A percentile compares a stretch with the other conserved stretches of the same genome.
Conservation (phyloP, 108 stramenopile genomes). For the Nitzschia sp. region DNA sequence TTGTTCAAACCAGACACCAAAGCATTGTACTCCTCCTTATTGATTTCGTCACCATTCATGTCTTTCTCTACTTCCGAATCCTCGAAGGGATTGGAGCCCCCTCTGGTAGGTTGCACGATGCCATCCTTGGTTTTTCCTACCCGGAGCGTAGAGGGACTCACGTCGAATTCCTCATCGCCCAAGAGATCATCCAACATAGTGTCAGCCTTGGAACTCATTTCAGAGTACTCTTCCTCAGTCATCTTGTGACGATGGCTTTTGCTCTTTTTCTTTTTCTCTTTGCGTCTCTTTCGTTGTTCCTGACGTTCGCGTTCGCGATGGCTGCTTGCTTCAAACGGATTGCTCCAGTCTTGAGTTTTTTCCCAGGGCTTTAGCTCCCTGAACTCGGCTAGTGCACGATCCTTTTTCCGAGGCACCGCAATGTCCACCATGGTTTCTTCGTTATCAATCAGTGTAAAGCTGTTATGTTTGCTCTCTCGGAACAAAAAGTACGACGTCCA, state of each 20-base stretch:
- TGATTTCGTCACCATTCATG: slow-evolving; percentile 7
- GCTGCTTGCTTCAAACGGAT: slow-evolving; percentile 9
- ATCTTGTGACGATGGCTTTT: slow-evolving; percentile 3
- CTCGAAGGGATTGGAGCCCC: slow-evolving; percentile 9
- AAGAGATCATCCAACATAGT: slow-evolving; percentile 15
- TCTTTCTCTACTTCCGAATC: slow-evolving; percentile 10
- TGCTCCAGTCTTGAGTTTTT: slow-evolving; percentile 15
- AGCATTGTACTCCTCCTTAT: background rate
- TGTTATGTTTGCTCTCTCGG: no score
- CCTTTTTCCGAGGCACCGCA: background rate
- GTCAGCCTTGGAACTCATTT: slow-evolving; percentile 23
- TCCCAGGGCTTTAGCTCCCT: slow-evolving; percentile 1
- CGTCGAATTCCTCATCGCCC: background rate
- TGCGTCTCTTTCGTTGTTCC: slow-evolving; percentile 5
- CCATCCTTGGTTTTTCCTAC: background rate
- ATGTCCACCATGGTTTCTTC: slow-evolving; percentile 1
- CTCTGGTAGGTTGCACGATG: background rate
- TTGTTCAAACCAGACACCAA: slow-evolving; percentile 1
- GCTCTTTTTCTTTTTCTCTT: background rate
- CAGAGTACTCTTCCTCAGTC: slow-evolving; percentile 15
- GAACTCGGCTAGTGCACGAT: background rate
- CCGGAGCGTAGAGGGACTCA: background rate
- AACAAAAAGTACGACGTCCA: no score
- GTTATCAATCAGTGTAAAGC: no score
- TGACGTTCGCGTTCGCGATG: background rate